These are phyloP conservation scores for Excoecaria cochinchinensis DNA, from an alignment of 345 rosid genomes.

Conservation along the genomic window DNA sequence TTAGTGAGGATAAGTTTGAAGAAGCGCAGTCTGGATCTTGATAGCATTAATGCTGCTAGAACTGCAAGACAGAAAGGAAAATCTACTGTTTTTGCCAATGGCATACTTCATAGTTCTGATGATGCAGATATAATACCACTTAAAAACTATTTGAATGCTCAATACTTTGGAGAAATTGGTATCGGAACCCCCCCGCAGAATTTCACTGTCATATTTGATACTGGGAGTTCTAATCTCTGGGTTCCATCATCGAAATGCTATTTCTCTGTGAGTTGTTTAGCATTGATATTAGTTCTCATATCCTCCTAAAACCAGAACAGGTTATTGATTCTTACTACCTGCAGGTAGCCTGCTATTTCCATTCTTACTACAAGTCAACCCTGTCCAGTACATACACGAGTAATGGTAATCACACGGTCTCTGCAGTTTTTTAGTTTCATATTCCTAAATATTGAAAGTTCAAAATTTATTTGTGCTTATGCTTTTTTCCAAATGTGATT, in stretches of 20 bases:
- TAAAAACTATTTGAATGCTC: conserved; percentile 73
- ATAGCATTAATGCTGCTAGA: conserved; percentile 42
- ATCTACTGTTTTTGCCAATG: conserved; percentile 10
- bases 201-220: conserved; percentile 75
- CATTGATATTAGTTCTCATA: not conserved
- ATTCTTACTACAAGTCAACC: conserved; percentile 63
- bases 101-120: conserved; percentile 24
- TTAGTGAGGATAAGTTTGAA: conserved; percentile 56
- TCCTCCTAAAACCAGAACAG: not conserved
- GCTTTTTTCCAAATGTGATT: conserved; percentile 3
- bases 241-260: conserved; percentile 76
- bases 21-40: conserved; percentile 54
- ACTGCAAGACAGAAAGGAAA: conserved; percentile 29
- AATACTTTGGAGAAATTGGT: conserved; percentile 70
- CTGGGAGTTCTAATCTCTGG: conserved; percentile 90
- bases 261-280: conserved; percentile 53
- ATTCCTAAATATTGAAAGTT: not conserved
- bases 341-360: conserved; percentile 81
- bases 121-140: conserved; percentile 47
- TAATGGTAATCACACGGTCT: conserved; percentile 37
- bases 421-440: not conserved
- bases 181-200: conserved; percentile 74
- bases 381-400: conserved; percentile 55
- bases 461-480: not conserved
- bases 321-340: not conserved